Evolutionary conservation across 495 filamentous ascomycete genomes (phyloP).

Genomic region (Aspergillus sclerotioniger): DNA sequence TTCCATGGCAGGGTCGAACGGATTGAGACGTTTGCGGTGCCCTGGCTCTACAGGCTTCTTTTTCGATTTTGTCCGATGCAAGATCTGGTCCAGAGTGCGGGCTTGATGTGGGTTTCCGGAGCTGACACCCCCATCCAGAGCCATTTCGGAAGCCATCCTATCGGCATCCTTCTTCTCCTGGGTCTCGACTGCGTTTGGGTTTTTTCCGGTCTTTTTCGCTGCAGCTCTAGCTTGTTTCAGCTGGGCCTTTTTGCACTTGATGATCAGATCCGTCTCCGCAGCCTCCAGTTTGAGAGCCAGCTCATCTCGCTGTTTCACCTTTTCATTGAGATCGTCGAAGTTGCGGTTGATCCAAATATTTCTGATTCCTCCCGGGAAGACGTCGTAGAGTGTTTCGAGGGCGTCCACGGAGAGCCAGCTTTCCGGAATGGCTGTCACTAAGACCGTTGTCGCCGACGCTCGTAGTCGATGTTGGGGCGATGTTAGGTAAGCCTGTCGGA

Average conservation of each 20-base stretch:
- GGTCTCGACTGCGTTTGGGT: conserved; percentile 52
- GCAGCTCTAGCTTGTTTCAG: conserved; percentile 62
- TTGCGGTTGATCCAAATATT: conserved; percentile 98
- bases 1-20: conserved; percentile 43
- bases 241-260: conserved; percentile 72
- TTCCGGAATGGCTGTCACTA: conserved; percentile 83
- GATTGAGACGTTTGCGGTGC: conserved; percentile 24
- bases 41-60: conserved; percentile 26
- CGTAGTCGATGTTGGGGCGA: conserved; percentile 90
- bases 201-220: conserved; percentile 59
- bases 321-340: conserved; percentile 81
- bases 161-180: conserved; percentile 43
- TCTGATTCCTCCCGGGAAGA: conserved; percentile 91
- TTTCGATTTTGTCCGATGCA: conserved; percentile 32
- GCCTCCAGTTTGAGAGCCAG: conserved; percentile 72
- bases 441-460: conserved; percentile 93
- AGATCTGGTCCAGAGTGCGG: conserved; percentile 66
- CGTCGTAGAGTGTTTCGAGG: conserved; percentile 83
- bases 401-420: conserved; percentile 85
- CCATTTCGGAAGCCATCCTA: conserved; percentile 57
- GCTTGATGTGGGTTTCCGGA: conserved; percentile 82
- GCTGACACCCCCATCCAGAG: conserved; percentile 69
- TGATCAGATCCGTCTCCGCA: conserved; percentile 83
- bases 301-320: conserved; percentile 72
- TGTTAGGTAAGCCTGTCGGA: conserved; percentile 93